phyloP scores from a whole-genome alignment of 352 stramenopile species.

The Peronospora destructor region DNA sequence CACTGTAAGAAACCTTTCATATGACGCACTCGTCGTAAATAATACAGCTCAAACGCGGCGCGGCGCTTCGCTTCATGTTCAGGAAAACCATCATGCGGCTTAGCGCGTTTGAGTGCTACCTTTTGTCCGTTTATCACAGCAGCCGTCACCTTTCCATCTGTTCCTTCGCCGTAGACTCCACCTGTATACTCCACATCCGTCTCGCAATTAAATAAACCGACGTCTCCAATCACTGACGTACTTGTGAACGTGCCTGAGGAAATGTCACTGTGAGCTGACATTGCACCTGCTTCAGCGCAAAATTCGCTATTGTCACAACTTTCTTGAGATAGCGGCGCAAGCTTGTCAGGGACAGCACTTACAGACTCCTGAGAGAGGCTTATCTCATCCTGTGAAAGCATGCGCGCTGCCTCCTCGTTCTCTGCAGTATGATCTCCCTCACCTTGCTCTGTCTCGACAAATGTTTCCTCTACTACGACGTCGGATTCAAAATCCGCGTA shows the following conservation, averaged over 20 bases:
- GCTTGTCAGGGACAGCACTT: slow-evolving; percentile 10
- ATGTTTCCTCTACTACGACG: slow-evolving; percentile 10
- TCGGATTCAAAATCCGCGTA: neutral
- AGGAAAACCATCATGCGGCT: slow-evolving; percentile 68
- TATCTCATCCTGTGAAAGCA: slow-evolving; percentile 12
- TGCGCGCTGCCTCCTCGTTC: slow-evolving; percentile 3
- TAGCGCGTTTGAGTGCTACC: slow-evolving; percentile 74
- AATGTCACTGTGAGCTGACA: slow-evolving; percentile 5
- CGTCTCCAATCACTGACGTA: slow-evolving; percentile 76
- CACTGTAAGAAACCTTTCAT: slow-evolving; percentile 75
- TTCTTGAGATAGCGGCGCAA: slow-evolving; percentile 28
- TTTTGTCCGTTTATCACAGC: slow-evolving; percentile 75
- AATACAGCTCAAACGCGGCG: slow-evolving; percentile 71
- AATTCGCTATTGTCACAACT: slow-evolving; percentile 15
- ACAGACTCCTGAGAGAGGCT: slow-evolving; percentile 23
- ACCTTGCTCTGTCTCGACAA: neutral
- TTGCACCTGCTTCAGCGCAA: slow-evolving; percentile 2
- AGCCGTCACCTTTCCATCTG: slow-evolving; percentile 70
- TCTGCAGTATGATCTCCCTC: slow-evolving; percentile 4
- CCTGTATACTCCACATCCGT: slow-evolving; percentile 74
- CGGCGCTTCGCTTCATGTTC: slow-evolving; percentile 75
- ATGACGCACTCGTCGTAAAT: slow-evolving; percentile 69
- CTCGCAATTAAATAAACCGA: slow-evolving; percentile 81
- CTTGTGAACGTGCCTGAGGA: slow-evolving; percentile 50
- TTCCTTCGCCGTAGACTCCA: slow-evolving; percentile 79